These are phyloP conservation scores for Halteria grandinella DNA, from an alignment of 73 alveolate species.

Conservation along the genomic window DNA sequence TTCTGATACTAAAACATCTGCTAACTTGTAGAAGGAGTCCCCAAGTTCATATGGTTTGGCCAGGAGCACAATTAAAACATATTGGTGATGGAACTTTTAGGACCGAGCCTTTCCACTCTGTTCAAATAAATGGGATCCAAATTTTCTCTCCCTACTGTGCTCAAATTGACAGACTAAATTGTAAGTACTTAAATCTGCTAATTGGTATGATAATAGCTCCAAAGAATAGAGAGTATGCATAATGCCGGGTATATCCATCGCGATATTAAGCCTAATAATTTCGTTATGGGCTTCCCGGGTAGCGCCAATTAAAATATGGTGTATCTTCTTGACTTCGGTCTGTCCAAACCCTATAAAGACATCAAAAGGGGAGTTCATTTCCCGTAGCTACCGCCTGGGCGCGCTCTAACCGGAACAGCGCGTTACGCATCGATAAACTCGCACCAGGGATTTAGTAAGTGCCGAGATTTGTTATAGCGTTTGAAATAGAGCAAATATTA, in stretches of 20 bases:
- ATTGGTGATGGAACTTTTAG: slow-evolving; percentile 95
- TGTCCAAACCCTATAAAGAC: slow-evolving; percentile 76
- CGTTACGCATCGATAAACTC: slow-evolving; percentile 79
- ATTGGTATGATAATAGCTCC: too few species aligned
- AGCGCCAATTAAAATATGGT: slow-evolving; percentile 38
- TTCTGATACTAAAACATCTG: too few species aligned
- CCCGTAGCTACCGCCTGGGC: slow-evolving; percentile 64
- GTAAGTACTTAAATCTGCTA: slow-evolving; percentile 6
- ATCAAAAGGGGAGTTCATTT: slow-evolving; percentile 73
- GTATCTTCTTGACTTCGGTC: slow-evolving; percentile 79
- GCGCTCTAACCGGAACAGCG: slow-evolving; percentile 77
- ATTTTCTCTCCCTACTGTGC: slow-evolving; percentile 86
- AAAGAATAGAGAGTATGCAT: slow-evolving; percentile 23
- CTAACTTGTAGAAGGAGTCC: background rate
- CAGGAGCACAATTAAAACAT: slow-evolving; percentile 67
- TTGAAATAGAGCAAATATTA: too few species aligned
- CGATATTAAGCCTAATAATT: slow-evolving; percentile 86
- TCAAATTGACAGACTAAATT: slow-evolving; percentile 83
- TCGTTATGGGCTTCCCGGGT: slow-evolving; percentile 64
- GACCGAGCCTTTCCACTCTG: slow-evolving; percentile 93
- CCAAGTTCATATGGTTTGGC: slow-evolving; percentile 2
- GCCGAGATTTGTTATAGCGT: too few species aligned
- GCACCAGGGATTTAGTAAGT: slow-evolving; percentile 65
- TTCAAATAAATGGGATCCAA: slow-evolving; percentile 84
- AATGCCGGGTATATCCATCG: slow-evolving; percentile 59